A percentile compares a stretch with the other conserved stretches of the same genome.
Evolutionary conservation across 179 eudicot species (phyloP).

Genomic region (Spergularia azorica): DNA sequence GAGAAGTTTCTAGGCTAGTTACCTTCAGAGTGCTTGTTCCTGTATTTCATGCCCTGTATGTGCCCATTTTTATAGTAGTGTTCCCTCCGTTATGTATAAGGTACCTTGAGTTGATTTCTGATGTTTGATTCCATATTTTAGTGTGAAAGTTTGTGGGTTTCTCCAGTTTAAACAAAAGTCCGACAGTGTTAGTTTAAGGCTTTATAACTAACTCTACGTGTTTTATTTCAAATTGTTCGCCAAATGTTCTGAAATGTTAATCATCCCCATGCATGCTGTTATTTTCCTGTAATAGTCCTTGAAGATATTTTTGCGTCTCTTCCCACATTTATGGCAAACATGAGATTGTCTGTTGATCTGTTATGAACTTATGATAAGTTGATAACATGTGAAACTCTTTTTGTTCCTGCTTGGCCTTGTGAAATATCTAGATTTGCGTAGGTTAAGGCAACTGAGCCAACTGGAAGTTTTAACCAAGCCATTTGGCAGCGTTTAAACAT

Average conservation of each 20-base stretch:
- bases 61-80: too few relatives aligned
- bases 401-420: background rate
- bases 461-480: background rate
- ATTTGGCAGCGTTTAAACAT: constrained; percentile 1
- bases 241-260: background rate
- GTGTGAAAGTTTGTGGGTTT: too few relatives aligned
- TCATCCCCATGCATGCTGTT: background rate
- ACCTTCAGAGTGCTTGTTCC: too few relatives aligned
- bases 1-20: too few relatives aligned
- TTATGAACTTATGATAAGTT: background rate
- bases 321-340: background rate
- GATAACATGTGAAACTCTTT: background rate
- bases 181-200: too few relatives aligned
- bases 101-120: too few relatives aligned
- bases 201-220: too few relatives aligned
- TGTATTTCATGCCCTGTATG: too few relatives aligned
- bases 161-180: too few relatives aligned
- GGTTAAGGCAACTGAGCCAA: background rate
- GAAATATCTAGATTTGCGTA: background rate
- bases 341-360: background rate
- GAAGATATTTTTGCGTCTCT: background rate
- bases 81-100: too few relatives aligned
- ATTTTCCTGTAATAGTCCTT: background rate
- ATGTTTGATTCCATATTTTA: too few relatives aligned
- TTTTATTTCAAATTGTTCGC: background rate